Evolutionary conservation across 352 stramenopile genomes (phyloP), one percentile per base, ranked within the genome.

Genomic region (Pythium periplocum): DNA sequence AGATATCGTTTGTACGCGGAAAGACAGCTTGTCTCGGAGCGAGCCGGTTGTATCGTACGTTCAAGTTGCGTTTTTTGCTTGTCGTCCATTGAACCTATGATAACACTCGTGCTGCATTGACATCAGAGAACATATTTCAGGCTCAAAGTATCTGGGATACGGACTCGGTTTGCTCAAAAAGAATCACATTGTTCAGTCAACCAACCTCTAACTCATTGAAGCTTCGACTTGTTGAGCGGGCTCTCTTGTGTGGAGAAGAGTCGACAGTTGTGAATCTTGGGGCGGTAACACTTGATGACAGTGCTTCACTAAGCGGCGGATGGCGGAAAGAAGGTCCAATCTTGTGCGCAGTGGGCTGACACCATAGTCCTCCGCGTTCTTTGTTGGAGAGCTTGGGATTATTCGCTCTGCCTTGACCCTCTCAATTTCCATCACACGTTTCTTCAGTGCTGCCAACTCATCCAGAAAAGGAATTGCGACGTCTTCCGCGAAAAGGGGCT

Each of bases 91-190:
- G 17, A 26, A 26, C 17, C 17, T 26, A 26, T 26, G 17, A 26
- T 26, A 26, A 26, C 17, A 26, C 17, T 26, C 17, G 17, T 26
- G 17, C 17, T 26, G 17, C 17, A 26, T 26, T 26, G 17, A 26
- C 17, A 26, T 26, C 17, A 26, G 17, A 26, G 17, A 26, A 26
- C 17, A 26, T 26, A 26, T 26, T 26, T 26, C 17, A 9, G 80
- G 80, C 1, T 90, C 79, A 10, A 90, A 90, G 47, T 93, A 88
- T 52, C 57, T 93, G 5, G 78, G 79, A 11, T 74, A 90, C 40
- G 79, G 79, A 4, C 71, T 93, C 6, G 83, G 82, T 6, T 54
- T 90, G 48, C 64, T 93, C n/a, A 90, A 90, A 66, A 85, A 75
- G 47, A 62, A 90, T 61, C 75, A 89, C 61, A 72, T 87, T 38